Evolutionary conservation across 768 basidiomycete species (phyloP).

Genomic region (Ramaria sp.): DNA sequence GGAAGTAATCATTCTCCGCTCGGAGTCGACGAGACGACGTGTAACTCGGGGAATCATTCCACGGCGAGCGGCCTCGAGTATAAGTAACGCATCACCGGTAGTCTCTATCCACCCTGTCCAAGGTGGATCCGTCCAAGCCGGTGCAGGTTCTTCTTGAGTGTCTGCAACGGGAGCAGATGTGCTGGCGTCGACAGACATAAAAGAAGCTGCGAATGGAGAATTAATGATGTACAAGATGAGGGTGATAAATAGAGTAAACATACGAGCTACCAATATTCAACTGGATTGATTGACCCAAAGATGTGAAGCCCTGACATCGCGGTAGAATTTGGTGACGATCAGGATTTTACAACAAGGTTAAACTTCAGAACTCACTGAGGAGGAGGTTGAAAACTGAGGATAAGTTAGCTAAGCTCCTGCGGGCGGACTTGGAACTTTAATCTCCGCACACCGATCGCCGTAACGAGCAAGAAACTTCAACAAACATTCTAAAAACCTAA

Average conservation of each 20-base stretch:
- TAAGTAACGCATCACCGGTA: constrained; percentile 89
- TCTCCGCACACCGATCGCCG: background rate
- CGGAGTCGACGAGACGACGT: constrained; percentile 82
- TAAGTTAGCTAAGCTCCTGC: constrained; percentile 4
- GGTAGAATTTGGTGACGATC: constrained; percentile 2
- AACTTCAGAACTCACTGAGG: constrained; percentile 9
- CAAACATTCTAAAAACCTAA: no score
- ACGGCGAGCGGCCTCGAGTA: constrained; percentile 86
- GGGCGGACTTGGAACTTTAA: constrained; percentile 5
- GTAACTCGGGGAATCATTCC: constrained; percentile 90
- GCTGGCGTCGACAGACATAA: constrained; percentile 1
- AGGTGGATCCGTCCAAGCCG: constrained; percentile 76
- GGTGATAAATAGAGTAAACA: background rate
- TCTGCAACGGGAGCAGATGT: constrained; percentile 1
- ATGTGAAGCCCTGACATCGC: background rate
- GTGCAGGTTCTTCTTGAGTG: constrained; percentile 19
- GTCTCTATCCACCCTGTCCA: constrained; percentile 95
- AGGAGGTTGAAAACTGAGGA: constrained; percentile 11
- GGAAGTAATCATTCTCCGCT: constrained; percentile 85
- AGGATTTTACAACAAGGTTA: constrained; percentile 10
- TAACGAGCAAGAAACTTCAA: no score
- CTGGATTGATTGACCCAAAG: background rate
- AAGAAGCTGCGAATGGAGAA: no score
- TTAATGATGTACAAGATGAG: background rate
- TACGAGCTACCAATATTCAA: background rate